phyloP scores from a whole-genome alignment of 371 early-diverging fungal species.

The Coemansia sp. region DNA sequence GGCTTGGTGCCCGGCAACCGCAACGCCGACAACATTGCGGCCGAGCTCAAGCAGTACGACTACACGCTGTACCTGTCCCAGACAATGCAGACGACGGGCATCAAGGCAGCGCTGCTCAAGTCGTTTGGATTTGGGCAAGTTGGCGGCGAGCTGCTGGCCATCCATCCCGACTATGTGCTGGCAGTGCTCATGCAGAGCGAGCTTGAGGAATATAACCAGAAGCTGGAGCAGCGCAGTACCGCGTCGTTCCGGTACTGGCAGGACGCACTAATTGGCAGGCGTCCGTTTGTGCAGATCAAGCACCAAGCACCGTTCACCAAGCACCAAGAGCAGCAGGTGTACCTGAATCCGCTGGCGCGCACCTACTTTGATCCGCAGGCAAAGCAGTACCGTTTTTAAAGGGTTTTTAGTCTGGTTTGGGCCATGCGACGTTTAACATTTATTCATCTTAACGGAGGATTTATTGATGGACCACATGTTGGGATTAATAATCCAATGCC shows the following conservation, averaged over 20 bases:
- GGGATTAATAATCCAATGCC: not conserved
- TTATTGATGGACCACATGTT: not conserved
- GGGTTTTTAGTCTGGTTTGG: not conserved
- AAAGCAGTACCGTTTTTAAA: conserved; percentile 11
- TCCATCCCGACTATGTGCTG: conserved; percentile 89
- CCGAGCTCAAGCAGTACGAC: conserved; percentile 74
- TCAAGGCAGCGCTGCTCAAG: conserved; percentile 91
- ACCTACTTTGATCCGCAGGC: conserved; percentile 18
- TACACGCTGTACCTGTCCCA: conserved; percentile 83
- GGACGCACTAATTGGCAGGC: conserved; percentile 79
- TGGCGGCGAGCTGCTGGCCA: conserved; percentile 74
- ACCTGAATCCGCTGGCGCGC: conserved; percentile 84
- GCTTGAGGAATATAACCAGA: conserved; percentile 69
- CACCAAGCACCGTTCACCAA: conserved; percentile 82
- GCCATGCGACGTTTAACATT: not conserved
- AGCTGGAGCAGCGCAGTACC: conserved; percentile 69
- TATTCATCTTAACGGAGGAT: not conserved
- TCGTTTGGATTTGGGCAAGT: conserved; percentile 97
- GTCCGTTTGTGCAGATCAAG: conserved; percentile 85
- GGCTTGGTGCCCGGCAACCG: conserved; percentile 95
- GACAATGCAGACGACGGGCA: conserved; percentile 86
- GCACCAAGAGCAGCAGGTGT: conserved; percentile 76
- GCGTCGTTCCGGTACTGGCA: conserved; percentile 87
- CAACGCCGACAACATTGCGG: conserved; percentile 91
- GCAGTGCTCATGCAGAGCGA: conserved; percentile 69